Evolutionary conservation across 257 asterid species (phyloP).

Genomic region (Fraxinus americana): DNA sequence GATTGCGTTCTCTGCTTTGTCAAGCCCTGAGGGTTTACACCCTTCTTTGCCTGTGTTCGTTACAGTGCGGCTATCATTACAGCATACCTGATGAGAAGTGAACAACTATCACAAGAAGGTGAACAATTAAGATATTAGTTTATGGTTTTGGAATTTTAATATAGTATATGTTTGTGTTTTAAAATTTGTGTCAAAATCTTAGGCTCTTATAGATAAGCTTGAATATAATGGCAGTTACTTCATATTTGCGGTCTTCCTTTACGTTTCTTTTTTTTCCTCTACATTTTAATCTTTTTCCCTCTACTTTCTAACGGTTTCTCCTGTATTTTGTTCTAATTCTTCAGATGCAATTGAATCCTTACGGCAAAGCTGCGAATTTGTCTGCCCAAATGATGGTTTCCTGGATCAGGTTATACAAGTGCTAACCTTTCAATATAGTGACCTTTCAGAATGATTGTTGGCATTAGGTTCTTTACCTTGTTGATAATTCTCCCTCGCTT

Average conservation of each 20-base stretch:
- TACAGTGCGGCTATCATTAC: conserved; percentile 92
- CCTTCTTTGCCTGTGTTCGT: conserved; percentile 62
- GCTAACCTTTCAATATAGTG: not conserved
- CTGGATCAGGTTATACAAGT: conserved; percentile 78
- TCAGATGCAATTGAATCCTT: conserved; percentile 88
- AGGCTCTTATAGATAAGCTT: conserved; percentile 23
- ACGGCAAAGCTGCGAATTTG: conserved; percentile 71
- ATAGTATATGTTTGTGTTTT: conserved; percentile 23
- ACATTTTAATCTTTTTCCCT: conserved; percentile 9
- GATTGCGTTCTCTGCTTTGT: conserved; percentile 45
- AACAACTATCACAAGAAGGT: conserved; percentile 87
- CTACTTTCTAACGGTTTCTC: not conserved
- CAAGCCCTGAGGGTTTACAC: conserved; percentile 60
- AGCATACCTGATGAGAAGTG: conserved; percentile 96
- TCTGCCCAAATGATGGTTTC: conserved; percentile 95
- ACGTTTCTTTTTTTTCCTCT: not conserved
- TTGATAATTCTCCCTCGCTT: conserved; percentile 16
- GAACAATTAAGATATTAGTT: conserved; percentile 29
- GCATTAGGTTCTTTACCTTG: conserved; percentile 19
- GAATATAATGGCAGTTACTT: not conserved
- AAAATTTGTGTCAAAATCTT: conserved; percentile 5
- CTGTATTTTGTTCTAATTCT: conserved; percentile 20
- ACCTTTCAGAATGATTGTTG: conserved; percentile 14
- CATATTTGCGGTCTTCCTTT: conserved; percentile 1
- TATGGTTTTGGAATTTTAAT: conserved; percentile 24